phyloP scores from a whole-genome alignment of 164 flowering plant genomes.

The Chimonanthus praecox region DNA sequence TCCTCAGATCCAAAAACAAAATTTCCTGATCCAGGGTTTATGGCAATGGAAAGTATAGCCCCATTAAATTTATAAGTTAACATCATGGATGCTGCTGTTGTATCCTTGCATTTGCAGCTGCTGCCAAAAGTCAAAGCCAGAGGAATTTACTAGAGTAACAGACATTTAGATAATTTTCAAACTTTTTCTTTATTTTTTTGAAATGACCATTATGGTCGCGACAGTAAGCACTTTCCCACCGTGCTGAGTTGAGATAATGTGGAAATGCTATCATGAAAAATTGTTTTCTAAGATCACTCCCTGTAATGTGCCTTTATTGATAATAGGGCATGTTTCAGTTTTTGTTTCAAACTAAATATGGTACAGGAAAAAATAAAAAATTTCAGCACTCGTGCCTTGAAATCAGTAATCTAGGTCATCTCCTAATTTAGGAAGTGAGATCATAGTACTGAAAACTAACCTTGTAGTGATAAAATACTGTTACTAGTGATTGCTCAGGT shows the following conservation, averaged over 20 bases:
- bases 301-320: too few relatives aligned
- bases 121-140: slow-evolving; percentile 28
- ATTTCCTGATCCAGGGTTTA: slow-evolving; percentile 33
- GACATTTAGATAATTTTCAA: not conserved
- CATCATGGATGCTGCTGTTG: slow-evolving; percentile 42
- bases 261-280: too few relatives aligned
- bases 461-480: slow-evolving; percentile 51
- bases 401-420: not conserved
- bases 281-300: too few relatives aligned
- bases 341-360: too few relatives aligned
- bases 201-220: too few relatives aligned
- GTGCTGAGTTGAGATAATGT: too few relatives aligned
- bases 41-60: slow-evolving; percentile 44
- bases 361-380: too few relatives aligned
- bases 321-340: too few relatives aligned
- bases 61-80: slow-evolving; percentile 59
- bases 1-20: slow-evolving; percentile 82
- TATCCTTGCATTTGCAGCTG: slow-evolving; percentile 63
- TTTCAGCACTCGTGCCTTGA: not conserved
- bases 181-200: too few relatives aligned
- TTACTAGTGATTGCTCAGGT: slow-evolving; percentile 49
- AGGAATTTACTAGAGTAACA: not conserved
- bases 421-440: not conserved
- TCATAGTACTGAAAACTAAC: slow-evolving; percentile 18
- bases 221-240: too few relatives aligned